Base-by-base conservation (phyloP, 495 filamentous ascomycete genomes). In the Penicillium verhagenii region DNA sequence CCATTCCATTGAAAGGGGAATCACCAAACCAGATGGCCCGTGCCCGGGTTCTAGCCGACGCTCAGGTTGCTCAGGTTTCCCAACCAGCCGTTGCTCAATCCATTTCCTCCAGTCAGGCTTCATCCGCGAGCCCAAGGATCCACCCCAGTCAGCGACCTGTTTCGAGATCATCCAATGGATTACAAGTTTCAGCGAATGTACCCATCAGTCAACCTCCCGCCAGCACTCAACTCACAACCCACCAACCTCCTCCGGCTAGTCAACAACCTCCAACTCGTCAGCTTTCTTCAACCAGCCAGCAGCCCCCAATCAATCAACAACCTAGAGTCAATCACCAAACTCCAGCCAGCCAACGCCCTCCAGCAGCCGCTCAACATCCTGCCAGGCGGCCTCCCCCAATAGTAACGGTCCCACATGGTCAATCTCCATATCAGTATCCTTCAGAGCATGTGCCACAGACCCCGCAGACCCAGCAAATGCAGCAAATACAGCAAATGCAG, bases 1-100 rank as follows among this genome's bases (percentile, higher is more conserved):
- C 11, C 20, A 58, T 61, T 39, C 54, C 51, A 7, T 51, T 61
- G 45, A 47, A 14, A 18, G n/a, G 7, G 3, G 14, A 18, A 4
- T 13, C 39, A 10, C 29, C 28, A 14, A 33, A n/a, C 42, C 0
- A 6, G 20, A 4, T 45, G 33, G 7, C 26, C 39, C 39, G 19
- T 21, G 9, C 19, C 39, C 21, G 13, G 10, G 21, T 6, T 43
- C 33, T 13, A 14, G 39, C 18, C 2, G 5, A 7, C 18, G 3
- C 39, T 21, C 19, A 21, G 9, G 14, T 14, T 3, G 18, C 21
- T 39, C 47, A 40, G 19, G 25, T 14, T 50, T 18, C 49, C 10
- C 50, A 8, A 31, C 38, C 18, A 6, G 16, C 20, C 20, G 38
- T 21, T 6, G 21, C 38, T 19, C 38, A 8, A 21, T 1, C 18